Base-by-base conservation (phyloP, 2,329 filamentous ascomycete species). In the Neodidymelliopsis sp. region DNA sequence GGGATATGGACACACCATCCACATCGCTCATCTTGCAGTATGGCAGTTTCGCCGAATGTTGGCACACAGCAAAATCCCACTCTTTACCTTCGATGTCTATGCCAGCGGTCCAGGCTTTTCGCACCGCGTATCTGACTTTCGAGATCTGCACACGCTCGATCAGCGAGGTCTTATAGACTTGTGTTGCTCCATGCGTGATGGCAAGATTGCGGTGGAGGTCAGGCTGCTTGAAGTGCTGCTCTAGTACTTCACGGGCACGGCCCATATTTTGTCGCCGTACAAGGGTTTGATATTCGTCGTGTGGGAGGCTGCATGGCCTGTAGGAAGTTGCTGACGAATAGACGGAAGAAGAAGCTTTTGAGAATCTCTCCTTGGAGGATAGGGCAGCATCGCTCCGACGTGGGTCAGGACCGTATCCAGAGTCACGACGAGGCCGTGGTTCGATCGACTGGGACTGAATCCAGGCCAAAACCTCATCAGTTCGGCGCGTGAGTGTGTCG, bases 21-120 rank as follows among this genome's bases (percentile, higher is more conserved):
- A 45, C 40, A 12, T 45, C 41, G 25, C 35, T 50, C 4, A 45
- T 24, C 20, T 36, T 36, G n/a, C 47, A 40, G 12, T 40, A 50
- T 12, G n/a, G 12, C 5, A 27, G 20, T 4, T 39, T 35, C 1
- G 33, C 28, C 8, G 34, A 25, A 9, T 25, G 36, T 1, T 6
- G 41, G 12, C 16, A 15, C 29, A 39, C 9, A 20, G 41, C 40
- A n/a, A 25, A 20, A 9, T 16, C 22, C 6, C 36, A 45, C 2
- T 18, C 20, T 1, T 19, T 11, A 5, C 20, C n/a, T 2, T n/a
- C 5, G 1, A 40, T 23, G 22, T 50, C 10, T 2, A 50, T n/a
- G 9, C 22, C 22, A 10, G 41, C 35, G 18, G 24, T 25, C 2
- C 24, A 12, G 10, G 40, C 36, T 23, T 50, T 40, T 1, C 40